Percentiles rank a stretch among this genome's conserved stretches.
These are phyloP conservation scores for barley (Hordeum vulgare) DNA, from an alignment of 176 grass and related monocot species.

Conservation along the genomic window MorexV3_pseudomolecules_assembly NC_058522.1:424214097-424214596, in stretches of 20 bases:
- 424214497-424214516: slow-evolving; percentile 58
- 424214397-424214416: slow-evolving; percentile 77
- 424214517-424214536: slow-evolving; percentile 57
- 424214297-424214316: slow-evolving; percentile 78
- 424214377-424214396: slow-evolving; percentile 82
- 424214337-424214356: slow-evolving; percentile 78
- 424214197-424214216: slow-evolving; percentile 63
- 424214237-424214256: slow-evolving; percentile 27
- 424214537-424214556: slow-evolving; percentile 73
- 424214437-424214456: slow-evolving; percentile 61
- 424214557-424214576: slow-evolving; percentile 76
- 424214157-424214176: slow-evolving; percentile 55
- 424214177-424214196: slow-evolving; percentile 57
- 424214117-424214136: slow-evolving; percentile 55
- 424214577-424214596: slow-evolving; percentile 69
- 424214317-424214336: slow-evolving; percentile 76
- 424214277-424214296: slow-evolving; percentile 74
- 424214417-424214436: slow-evolving; percentile 60
- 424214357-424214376: slow-evolving; percentile 83
- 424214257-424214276: slow-evolving; percentile 47
- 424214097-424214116: slow-evolving; percentile 64
- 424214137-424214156: slow-evolving; percentile 56
- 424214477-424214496: slow-evolving; percentile 49
- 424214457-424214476: slow-evolving; percentile 70
- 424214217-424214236: slow-evolving; percentile 63